phyloP scores from a whole-genome alignment of 495 filamentous ascomycete genomes.

The Echria macrotheca region DNA sequence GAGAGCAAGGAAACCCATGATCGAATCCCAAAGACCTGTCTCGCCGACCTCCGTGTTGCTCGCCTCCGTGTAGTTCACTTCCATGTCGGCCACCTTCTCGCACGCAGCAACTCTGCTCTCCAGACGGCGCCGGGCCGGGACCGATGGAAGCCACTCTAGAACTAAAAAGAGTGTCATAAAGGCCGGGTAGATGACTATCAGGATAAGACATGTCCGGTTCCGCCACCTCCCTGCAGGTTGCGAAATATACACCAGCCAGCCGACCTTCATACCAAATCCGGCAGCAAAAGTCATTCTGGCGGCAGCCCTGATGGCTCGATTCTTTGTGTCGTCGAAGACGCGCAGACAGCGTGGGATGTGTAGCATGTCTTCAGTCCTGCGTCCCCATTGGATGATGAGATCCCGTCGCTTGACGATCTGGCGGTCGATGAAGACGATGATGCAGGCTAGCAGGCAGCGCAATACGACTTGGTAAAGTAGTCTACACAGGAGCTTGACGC shows the following conservation, averaged over 20 bases:
- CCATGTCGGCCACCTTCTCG: slow-evolving; percentile 5
- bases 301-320: slow-evolving; percentile 3
- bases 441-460: background rate
- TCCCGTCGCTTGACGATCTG: slow-evolving; percentile 3
- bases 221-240: background rate
- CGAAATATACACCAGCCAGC: background rate
- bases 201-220: background rate
- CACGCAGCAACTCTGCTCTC: slow-evolving; percentile 6
- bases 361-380: slow-evolving; percentile 2
- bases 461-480: background rate
- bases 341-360: slow-evolving; percentile 1
- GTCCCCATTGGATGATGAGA: slow-evolving; percentile 4
- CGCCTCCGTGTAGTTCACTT: too few species aligned
- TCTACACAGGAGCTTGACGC: background rate
- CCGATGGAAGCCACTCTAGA: slow-evolving; percentile 1
- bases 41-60: too few species aligned
- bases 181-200: slow-evolving; percentile 1
- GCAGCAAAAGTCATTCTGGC: background rate
- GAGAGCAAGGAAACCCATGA: too few species aligned
- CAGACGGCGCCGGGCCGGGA: background rate
- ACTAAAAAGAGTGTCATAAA: background rate
- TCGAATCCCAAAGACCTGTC: too few species aligned
- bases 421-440: slow-evolving; percentile 3
- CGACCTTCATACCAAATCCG: slow-evolving; percentile 1
- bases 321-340: slow-evolving; percentile 5